Conservation (phyloP, 176 grass and related monocot species). For the Leersia perrieri region DNA sequence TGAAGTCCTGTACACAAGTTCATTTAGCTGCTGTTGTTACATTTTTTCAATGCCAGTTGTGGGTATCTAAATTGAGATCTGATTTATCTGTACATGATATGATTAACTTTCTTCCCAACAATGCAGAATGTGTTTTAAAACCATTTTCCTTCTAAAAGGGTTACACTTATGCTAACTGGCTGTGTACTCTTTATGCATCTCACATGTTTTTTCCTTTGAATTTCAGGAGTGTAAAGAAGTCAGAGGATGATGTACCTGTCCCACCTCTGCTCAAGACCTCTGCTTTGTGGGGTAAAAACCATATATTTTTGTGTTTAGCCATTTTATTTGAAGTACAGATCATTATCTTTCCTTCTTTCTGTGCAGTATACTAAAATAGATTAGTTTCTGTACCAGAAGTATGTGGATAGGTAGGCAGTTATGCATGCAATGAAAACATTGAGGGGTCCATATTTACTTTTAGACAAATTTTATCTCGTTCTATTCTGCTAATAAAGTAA, state of each 20-base stretch:
- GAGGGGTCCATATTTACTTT: background rate
- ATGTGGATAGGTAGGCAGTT: background rate
- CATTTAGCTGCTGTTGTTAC: background rate
- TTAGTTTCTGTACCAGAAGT: background rate
- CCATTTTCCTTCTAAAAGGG: background rate
- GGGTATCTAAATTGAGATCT: background rate
- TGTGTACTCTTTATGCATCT: background rate
- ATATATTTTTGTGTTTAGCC: background rate
- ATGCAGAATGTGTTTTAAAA: background rate
- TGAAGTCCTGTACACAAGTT: background rate
- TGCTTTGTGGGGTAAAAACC: constrained; percentile 83
- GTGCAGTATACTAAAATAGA: background rate
- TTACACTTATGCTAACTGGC: background rate
- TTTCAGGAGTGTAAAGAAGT: constrained; percentile 90
- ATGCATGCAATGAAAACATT: background rate
- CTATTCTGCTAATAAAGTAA: background rate
- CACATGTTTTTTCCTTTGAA: constrained; percentile 19
- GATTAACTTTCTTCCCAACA: background rate
- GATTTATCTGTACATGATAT: constrained; percentile 1
- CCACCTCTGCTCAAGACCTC: constrained; percentile 90
- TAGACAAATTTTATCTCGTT: background rate
- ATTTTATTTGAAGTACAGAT: background rate
- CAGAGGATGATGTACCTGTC: constrained; percentile 86
- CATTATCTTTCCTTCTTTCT: background rate
- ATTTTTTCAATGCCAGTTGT: background rate